Base-by-base conservation (phyloP, 2,329 filamentous ascomycete species). In the Cadophora sp. region DNA sequence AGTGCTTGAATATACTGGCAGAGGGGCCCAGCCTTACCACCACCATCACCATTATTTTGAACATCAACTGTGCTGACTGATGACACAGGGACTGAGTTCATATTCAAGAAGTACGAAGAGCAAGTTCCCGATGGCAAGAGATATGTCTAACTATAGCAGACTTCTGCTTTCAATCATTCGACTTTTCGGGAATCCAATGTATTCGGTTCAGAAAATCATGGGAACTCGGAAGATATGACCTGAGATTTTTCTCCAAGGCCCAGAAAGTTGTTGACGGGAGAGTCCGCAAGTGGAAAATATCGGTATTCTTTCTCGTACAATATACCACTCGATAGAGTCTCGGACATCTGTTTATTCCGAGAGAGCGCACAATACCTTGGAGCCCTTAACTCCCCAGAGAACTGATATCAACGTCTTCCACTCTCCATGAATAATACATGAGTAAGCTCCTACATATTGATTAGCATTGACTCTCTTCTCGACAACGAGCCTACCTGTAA, bases 401-500 rank as follows among this genome's bases (percentile, higher is more conserved):
- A 70, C 85, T 88, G 29, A 94, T 81, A 79, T 97, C 91, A 4
- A 93, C 93, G 77, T 93, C 89, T 77, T 91, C 91, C 12, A 95
- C 89, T 68, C 91, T 85, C 94, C 95, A 97, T 92, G 97, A 97
- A 78, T 97, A 97, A 94, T 94, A 97, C 94, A 97, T 97, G 76
- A 97, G 97, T 53, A 97, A 79, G 75, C 91, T 96, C 77, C 94
- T 90, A 63, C 5, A 3, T 29, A 55, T 66, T 2, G 27, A 68
- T 72, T 55, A 71, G 73, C 67, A 69, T 60, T 66, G 34, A 66
- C 29, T 58, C n/a, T 46, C 14, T 22, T 27, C 6, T 3, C 11
- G 2, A 31, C 24, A 16, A 12, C 26, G 22, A 4, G 68, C 81
- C 81, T 76, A 89, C 87, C 89, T 84, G 80, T 97, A 98, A 3